Base-by-base conservation (phyloP, 345 rosid species). In the Tarenaya hassleriana region DNA sequence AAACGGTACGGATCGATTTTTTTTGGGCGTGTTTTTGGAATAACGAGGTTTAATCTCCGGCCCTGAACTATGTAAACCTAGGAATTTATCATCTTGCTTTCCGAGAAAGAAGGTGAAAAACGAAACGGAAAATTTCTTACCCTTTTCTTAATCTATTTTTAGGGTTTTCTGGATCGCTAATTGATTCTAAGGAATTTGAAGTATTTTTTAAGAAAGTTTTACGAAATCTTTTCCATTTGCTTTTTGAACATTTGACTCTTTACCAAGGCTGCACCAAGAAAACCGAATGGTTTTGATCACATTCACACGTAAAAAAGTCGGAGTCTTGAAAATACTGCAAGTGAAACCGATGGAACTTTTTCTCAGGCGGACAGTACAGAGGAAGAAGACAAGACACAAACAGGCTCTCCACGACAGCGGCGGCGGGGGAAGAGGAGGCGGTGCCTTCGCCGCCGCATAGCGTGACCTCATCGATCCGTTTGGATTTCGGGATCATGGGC, bases 391-490 rank as follows among this genome's bases (percentile, higher is more conserved):
- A 75, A 1, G 91, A 78, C 31, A 82, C 67, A 71, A 73, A 78
- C 77, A 71, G 68, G 46, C 24, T 66, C 13, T 73, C 75, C 52
- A 63, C 34, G 18, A 45, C 41, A 18, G 67, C 29, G 9, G 49
- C 15, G 7, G 62, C 27, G 24, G 50, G 27, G 13, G 70, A 68
- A 0, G 75, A 56, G 7, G 88, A 73, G 13, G 88, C 29, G 38
- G 80, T 92, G 19, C 77, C 89, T 29, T 87, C 95, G 1, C 96
- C 95, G 1, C 96, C 96, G 0, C 73, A 87, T 68, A 87, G 96
- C 10, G 83, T 77, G 33, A 82, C 72, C 55, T 92, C 98, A 31
- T 83, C 95, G 52, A 87, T 88, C 50, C 94, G 67, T 47, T 67
- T 84, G 77, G 96, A 87, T 10, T 87, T 92, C 62, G 87, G 95